phyloP scores from a whole-genome alignment of 2,329 filamentous ascomycete species.

The Xylariales sp. region DNA sequence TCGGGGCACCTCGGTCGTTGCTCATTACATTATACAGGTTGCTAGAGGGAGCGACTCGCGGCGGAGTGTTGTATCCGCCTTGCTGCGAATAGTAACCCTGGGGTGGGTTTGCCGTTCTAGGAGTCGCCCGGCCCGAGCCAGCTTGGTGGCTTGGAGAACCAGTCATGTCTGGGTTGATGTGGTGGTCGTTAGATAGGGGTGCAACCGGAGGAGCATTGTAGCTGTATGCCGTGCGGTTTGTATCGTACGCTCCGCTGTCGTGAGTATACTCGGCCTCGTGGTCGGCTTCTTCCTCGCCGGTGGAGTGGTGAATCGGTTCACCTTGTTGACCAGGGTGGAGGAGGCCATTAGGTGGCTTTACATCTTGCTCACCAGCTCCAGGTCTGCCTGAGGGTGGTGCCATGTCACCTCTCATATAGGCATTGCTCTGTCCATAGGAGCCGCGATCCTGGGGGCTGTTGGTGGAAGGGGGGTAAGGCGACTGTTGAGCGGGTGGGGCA shows the following conservation, averaged over 20 bases:
- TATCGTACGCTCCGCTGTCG: constrained; percentile 69
- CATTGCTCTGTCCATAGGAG: constrained; percentile 63
- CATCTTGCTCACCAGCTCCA: constrained; percentile 59
- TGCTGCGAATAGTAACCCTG: constrained; percentile 69
- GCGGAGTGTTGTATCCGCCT: constrained; percentile 73
- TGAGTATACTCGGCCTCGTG: constrained; percentile 85
- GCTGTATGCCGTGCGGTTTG: constrained; percentile 69
- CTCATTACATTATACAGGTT: constrained; percentile 88
- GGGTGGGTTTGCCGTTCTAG: constrained; percentile 68
- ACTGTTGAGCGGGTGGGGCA: constrained; percentile 62
- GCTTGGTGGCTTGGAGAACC: constrained; percentile 77
- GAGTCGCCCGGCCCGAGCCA: constrained; percentile 78
- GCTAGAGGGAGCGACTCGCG: constrained; percentile 66
- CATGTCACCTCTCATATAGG: constrained; percentile 85
- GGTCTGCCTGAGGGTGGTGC: constrained; percentile 68
- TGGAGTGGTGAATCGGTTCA: constrained; percentile 48
- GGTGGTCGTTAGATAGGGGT: constrained; percentile 67
- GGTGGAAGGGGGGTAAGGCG: constrained; percentile 64
- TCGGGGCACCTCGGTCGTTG: constrained; percentile 65
- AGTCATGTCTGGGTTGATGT: constrained; percentile 77
- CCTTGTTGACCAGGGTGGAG: constrained; percentile 53
- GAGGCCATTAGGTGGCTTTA: constrained; percentile 63
- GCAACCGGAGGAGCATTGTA: constrained; percentile 68
- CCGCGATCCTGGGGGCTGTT: constrained; percentile 53
- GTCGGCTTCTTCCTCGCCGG: constrained; percentile 65